Percentiles rank a stretch among this genome's conserved stretches.
phyloP scores from a whole-genome alignment of 176 grass and related monocot genomes.

The Poa annua region DNA sequence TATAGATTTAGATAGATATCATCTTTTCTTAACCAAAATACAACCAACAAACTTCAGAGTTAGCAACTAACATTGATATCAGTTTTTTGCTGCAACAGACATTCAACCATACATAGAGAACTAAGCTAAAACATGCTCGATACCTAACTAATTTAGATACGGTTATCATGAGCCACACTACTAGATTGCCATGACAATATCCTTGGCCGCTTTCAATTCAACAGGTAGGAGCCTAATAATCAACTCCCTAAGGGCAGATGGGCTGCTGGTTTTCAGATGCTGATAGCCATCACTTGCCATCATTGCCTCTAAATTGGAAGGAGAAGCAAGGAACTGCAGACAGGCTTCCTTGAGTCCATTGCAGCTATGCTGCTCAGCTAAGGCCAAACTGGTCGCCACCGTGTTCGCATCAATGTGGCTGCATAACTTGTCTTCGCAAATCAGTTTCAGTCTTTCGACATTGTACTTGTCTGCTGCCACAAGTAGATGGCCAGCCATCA shows the following conservation, averaged over 20 bases:
- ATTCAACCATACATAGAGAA: neutral
- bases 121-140: neutral
- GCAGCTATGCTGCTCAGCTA: slow-evolving; percentile 38
- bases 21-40: neutral
- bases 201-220: neutral
- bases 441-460: slow-evolving; percentile 42
- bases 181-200: neutral
- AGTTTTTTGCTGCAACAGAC: neutral
- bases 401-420: slow-evolving; percentile 3
- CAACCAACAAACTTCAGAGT: neutral
- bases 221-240: neutral
- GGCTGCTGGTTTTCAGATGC: slow-evolving; percentile 13
- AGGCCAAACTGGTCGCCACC: neutral
- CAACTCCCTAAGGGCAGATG: neutral
- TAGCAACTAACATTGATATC: neutral
- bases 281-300: slow-evolving; percentile 30
- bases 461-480: slow-evolving; percentile 51
- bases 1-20: neutral
- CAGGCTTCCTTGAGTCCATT: slow-evolving; percentile 24
- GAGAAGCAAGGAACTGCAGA: slow-evolving; percentile 9
- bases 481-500: slow-evolving; percentile 46
- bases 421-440: slow-evolving; percentile 44
- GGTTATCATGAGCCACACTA: neutral
- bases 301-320: neutral
- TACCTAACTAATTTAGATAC: neutral